Base-by-base conservation (phyloP, 805 yeast species). In the Candida parachauliodes region DNA sequence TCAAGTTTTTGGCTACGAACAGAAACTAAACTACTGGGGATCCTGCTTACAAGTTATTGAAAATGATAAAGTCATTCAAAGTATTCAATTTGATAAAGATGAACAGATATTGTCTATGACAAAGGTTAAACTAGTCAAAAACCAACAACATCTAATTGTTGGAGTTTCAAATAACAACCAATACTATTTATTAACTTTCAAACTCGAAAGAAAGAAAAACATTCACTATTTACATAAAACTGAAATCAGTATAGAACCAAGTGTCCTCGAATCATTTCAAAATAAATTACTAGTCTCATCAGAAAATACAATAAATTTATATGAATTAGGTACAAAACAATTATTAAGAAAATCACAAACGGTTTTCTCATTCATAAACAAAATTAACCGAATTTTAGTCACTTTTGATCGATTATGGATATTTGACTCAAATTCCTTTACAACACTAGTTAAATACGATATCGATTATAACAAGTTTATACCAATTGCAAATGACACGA, bases 271-370 rank as follows among this genome's bases (percentile, higher is more conserved):
- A 1, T 59, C 65, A 8, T 87, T 86, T 54, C 47, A 60, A 11
- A 85, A 81, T 0, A 70, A 68, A 42, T 53, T 88, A 1, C 55
- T 88, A 1, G 81, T 74, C 1, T 89, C 86, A 0, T 47, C 76
- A 34, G 72, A 70, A 1, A 65, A 71, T 30, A 56, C 59, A 34
- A 48, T 91, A 33, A 60, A 84, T 24, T 46, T 85, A 7, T 88
- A 74, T 52, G 89, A 81, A 19, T 45, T 88, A 20, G 98, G 98
- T 2, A 69, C 70, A 49, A 84, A 82, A 46, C 97, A 89, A 52
- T 63, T 91, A 26, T 64, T 93, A 40, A 72, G 82, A 40, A 87
- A 85, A 54, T 65, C 83, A 0, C 73, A 79, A 5, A 54, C 74
- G 2, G 55, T 50, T 3, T 46, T 83, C 7, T 65, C 74, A 1